These are phyloP conservation scores for Vitis rupestris DNA, from an alignment of 164 flowering plant genomes.

Conservation along the genomic window DNA sequence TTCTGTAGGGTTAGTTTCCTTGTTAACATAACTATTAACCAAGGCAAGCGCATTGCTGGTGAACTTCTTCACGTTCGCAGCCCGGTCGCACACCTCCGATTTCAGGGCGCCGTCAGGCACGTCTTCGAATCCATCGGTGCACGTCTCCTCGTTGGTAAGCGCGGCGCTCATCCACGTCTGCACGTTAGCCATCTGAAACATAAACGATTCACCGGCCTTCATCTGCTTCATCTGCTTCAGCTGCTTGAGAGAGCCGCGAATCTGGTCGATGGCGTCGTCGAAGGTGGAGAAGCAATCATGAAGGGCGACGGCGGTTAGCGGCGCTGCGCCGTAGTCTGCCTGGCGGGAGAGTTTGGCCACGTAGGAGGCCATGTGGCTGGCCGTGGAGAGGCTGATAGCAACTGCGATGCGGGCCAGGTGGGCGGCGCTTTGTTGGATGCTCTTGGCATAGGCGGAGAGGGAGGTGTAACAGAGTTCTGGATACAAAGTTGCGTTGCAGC, in stretches of 20 bases:
- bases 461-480: slow-evolving; percentile 69
- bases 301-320: slow-evolving; percentile 48
- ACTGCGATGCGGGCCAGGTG: slow-evolving; percentile 62
- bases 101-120: slow-evolving; percentile 46
- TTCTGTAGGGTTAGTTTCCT: slow-evolving; percentile 9
- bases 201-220: slow-evolving; percentile 32
- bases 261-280: slow-evolving; percentile 67
- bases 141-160: slow-evolving; percentile 82
- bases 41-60: slow-evolving; percentile 90
- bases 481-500: slow-evolving; percentile 66
- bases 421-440: slow-evolving; percentile 45
- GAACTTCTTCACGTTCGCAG: slow-evolving; percentile 37
- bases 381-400: slow-evolving; percentile 47
- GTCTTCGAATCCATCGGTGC: slow-evolving; percentile 74
- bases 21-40: slow-evolving; percentile 50
- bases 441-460: slow-evolving; percentile 53
- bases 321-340: slow-evolving; percentile 40
- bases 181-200: slow-evolving; percentile 76
- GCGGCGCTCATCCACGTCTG: slow-evolving; percentile 99
- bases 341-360: slow-evolving; percentile 39
- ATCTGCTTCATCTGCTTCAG: slow-evolving; percentile 21
- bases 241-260: slow-evolving; percentile 59
- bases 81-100: slow-evolving; percentile 36
- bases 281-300: slow-evolving; percentile 69
- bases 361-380: slow-evolving; percentile 31